phyloP scores from a whole-genome alignment of 73 alveolate species.

The Loxodes magnus region DNA sequence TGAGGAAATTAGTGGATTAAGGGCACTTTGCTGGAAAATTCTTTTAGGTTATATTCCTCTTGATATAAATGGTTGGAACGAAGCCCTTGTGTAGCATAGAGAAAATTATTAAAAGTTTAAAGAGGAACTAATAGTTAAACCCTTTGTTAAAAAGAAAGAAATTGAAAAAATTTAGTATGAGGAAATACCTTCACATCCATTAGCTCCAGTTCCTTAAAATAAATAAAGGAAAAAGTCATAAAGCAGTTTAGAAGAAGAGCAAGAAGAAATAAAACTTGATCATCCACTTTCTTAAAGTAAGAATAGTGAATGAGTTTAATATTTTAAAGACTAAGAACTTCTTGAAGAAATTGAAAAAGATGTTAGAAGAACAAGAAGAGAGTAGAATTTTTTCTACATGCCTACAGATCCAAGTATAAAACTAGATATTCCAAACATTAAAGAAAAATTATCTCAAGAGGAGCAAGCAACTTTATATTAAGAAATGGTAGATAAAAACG shows the following conservation, averaged over 20 bases:
- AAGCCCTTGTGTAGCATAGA: constrained; percentile 19
- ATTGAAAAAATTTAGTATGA: no score
- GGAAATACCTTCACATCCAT: no score
- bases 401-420: no score
- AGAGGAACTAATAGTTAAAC: constrained; percentile 44
- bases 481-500: constrained; percentile 7
- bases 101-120: constrained; percentile 30
- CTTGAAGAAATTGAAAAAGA: constrained; percentile 74
- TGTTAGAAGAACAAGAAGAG: constrained; percentile 65
- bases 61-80: constrained; percentile 66
- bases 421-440: no score
- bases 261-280: constrained; percentile 5
- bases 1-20: constrained; percentile 33
- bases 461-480: no score
- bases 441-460: no score
- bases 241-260: not conserved
- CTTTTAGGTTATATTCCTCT: constrained; percentile 60
- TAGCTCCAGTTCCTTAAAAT: no score
- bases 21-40: constrained; percentile 75
- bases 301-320: constrained; percentile 49
- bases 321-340: constrained; percentile 49
- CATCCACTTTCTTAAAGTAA: constrained; percentile 38
- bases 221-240: no score
- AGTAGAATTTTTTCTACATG: constrained; percentile 47
- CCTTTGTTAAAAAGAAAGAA: no score